Conservation (phyloP, 352 stramenopile genomes). For the Globisporangium orthogonon region DNA sequence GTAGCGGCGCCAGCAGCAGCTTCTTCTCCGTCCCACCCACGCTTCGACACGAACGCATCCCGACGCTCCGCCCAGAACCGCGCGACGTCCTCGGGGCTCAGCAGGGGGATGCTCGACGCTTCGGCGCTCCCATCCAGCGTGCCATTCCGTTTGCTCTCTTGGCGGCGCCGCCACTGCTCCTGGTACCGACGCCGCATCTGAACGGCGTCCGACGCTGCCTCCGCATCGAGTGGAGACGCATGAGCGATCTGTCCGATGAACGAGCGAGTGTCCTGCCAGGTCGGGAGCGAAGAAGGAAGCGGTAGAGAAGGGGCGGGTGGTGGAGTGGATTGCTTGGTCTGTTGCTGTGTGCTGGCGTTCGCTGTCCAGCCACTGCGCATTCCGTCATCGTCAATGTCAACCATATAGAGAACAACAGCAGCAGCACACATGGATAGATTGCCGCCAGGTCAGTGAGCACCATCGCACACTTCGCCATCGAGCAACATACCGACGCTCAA, state of each 20-base stretch:
- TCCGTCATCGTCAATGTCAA: background rate
- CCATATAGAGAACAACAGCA: too few relatives aligned
- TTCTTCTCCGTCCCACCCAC: background rate
- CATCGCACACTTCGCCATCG: too few relatives aligned
- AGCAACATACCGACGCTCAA: background rate
- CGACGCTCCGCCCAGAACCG: conserved; percentile 7
- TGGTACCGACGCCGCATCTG: conserved; percentile 24
- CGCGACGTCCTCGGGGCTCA: conserved; percentile 7
- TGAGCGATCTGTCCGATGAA: conserved; percentile 21
- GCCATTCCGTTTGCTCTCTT: background rate
- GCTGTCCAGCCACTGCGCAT: background rate
- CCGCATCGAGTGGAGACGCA: conserved; percentile 21
- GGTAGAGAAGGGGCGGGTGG: too few relatives aligned
- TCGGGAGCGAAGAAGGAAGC: background rate
- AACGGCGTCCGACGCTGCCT: conserved; percentile 21
- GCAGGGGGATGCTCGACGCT: background rate
- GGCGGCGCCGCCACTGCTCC: conserved; percentile 17
- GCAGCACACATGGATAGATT: too few relatives aligned
- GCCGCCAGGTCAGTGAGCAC: too few relatives aligned
- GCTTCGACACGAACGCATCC: background rate
- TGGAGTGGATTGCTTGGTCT: too few relatives aligned
- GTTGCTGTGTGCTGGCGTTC: background rate
- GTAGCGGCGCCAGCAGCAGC: background rate
- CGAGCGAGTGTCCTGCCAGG: conserved; percentile 4
- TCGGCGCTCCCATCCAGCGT: background rate